A percentile compares a stretch with the other conserved stretches of the same genome.
Conservation (phyloP, 371 early-diverging fungal species). For the Phascolomyces articulosus region DNA sequence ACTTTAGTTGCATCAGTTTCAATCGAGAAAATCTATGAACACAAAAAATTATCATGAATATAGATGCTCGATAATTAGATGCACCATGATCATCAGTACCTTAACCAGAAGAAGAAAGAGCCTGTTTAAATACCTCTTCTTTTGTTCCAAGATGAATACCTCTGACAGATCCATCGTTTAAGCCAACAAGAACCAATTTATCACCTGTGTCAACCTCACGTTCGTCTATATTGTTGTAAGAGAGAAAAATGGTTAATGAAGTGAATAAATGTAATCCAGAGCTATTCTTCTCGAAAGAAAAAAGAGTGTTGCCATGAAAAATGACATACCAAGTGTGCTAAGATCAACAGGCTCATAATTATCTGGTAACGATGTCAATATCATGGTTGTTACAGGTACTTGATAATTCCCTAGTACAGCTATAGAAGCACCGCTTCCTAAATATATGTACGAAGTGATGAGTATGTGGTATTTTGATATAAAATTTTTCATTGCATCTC, state of each 20-base stretch:
- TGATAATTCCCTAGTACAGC: slow-evolving; percentile 36
- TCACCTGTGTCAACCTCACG: slow-evolving; percentile 57
- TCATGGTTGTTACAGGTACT: slow-evolving; percentile 39
- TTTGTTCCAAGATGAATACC: slow-evolving; percentile 59
- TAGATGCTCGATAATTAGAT: too few species aligned
- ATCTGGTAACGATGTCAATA: slow-evolving; percentile 29
- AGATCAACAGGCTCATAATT: slow-evolving; percentile 17
- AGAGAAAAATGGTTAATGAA: too few species aligned
- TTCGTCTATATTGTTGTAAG: slow-evolving; percentile 30
- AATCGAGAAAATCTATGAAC: slow-evolving; percentile 28
- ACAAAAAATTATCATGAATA: background rate
- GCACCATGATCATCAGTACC: too few species aligned
- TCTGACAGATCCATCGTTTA: slow-evolving; percentile 47
- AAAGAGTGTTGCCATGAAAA: too few species aligned
- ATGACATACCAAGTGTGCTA: slow-evolving; percentile 26
- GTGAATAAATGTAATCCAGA: too few species aligned
- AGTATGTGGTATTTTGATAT: too few species aligned
- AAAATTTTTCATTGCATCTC: too few species aligned
- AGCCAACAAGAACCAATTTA: slow-evolving; percentile 49
- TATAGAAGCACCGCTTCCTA: slow-evolving; percentile 45
- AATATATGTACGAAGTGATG: too few species aligned
- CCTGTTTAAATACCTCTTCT: slow-evolving; percentile 38
- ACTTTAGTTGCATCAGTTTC: slow-evolving; percentile 6
- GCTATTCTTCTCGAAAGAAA: too few species aligned
- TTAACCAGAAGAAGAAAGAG: too few species aligned